phyloP scores from a whole-genome alignment of 169 alveolate species.

The Eimeria maxima region DNA sequence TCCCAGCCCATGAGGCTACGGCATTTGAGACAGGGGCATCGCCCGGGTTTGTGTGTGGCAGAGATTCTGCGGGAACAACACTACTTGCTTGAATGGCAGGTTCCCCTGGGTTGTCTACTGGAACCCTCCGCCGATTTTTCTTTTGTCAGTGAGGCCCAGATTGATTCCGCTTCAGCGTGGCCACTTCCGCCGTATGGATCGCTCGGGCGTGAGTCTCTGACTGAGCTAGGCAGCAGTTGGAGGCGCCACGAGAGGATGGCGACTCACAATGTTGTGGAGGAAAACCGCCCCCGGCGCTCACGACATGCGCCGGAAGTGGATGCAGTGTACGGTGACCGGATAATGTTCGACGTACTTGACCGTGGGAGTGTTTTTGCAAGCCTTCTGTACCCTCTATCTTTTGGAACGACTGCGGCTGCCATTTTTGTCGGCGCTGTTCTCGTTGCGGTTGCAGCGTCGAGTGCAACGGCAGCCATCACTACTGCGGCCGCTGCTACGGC shows the following conservation, averaged over 20 bases:
- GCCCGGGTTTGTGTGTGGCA: constrained; percentile 69
- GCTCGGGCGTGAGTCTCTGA: constrained; percentile 3
- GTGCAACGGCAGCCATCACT: constrained; percentile 72
- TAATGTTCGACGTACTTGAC: constrained; percentile 53
- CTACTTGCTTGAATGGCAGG: constrained; percentile 77
- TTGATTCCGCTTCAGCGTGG: constrained; percentile 53
- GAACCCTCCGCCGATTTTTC: constrained; percentile 32
- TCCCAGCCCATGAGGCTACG: constrained; percentile 68
- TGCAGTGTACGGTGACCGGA: constrained; percentile 8
- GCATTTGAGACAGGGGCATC: constrained; percentile 45
- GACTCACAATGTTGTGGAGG: constrained; percentile 27
- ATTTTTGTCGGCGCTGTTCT: constrained; percentile 68
- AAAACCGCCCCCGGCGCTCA: constrained; percentile 21
- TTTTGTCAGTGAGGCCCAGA: not conserved
- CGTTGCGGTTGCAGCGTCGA: constrained; percentile 74
- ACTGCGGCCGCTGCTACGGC: constrained; percentile 81
- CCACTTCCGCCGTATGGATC: constrained; percentile 66
- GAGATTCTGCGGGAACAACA: constrained; percentile 63
- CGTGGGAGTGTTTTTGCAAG: constrained; percentile 61
- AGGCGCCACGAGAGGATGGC: constrained; percentile 31
- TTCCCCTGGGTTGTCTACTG: constrained; percentile 36
- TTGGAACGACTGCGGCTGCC: constrained; percentile 72
- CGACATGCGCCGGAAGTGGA: constrained; percentile 67
- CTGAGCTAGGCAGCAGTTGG: constrained; percentile 28
- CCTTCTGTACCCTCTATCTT: constrained; percentile 62